Percentiles rank a stretch among this genome's conserved stretches.
Conservation (phyloP, 345 rosid genomes). For the Hibiscus syriacus region DNA sequence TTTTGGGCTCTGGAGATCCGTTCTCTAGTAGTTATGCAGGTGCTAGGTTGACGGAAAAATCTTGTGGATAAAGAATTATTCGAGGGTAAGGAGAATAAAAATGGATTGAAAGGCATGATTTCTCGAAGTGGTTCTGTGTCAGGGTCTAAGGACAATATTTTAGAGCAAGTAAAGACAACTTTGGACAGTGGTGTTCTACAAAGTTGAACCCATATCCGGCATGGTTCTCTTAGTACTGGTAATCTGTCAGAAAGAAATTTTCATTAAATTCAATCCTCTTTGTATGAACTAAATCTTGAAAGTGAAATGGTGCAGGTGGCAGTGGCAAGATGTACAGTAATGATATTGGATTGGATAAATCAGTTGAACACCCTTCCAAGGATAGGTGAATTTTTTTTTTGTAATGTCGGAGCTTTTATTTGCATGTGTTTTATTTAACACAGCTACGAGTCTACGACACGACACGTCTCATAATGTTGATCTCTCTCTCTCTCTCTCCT, state of each 20-base stretch:
- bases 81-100: slow-evolving; percentile 22
- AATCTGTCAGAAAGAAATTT: not conserved
- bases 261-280: no score
- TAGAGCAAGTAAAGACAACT: slow-evolving; percentile 28
- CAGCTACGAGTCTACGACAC: no score
- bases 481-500: no score
- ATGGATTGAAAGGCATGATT: slow-evolving; percentile 22
- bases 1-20: slow-evolving; percentile 21
- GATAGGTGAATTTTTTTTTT: no score
- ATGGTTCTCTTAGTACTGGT: slow-evolving; percentile 35
- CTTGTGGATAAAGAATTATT: slow-evolving; percentile 20
- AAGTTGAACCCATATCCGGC: slow-evolving; percentile 23
- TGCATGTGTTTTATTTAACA: no score
- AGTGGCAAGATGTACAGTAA: slow-evolving; percentile 30
- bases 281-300: not conserved
- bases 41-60: slow-evolving; percentile 21
- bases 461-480: not conserved
- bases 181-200: slow-evolving; percentile 24
- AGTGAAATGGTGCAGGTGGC: slow-evolving; percentile 25
- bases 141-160: slow-evolving; percentile 29
- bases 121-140: slow-evolving; percentile 18
- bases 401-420: no score
- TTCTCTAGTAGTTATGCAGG: slow-evolving; percentile 12
- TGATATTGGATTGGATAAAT: slow-evolving; percentile 27
- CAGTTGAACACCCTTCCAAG: slow-evolving; percentile 30